Base-by-base conservation (phyloP, 2,329 filamentous ascomycete genomes). In the Colletotrichum agaves region DNA sequence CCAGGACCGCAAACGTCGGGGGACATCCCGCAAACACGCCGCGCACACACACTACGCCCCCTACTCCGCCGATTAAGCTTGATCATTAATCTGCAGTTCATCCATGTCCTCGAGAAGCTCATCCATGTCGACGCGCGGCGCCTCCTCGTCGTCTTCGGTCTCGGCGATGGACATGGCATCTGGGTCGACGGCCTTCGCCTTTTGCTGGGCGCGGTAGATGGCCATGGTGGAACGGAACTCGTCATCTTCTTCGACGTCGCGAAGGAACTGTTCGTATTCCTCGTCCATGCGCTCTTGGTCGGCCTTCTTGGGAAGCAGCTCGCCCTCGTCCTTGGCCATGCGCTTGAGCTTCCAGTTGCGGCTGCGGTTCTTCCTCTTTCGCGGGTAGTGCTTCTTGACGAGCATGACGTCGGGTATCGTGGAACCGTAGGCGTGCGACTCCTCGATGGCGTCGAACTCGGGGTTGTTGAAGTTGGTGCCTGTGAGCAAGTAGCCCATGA, bases 241-340 rank as follows among this genome's bases (percentile, higher is more conserved):
- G 59, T 92, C 87, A 78, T 99, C 96, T 77, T 98, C 94, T 81
- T 99, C 97, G 11, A 99, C 93, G 78, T 99, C 96, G 50, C 92
- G 91, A 84, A 99, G 83, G 88, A 99, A 99, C 88, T 94, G 89
- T 83, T 99, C 96, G 81, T 97, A 99, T 80, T 99, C 96, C 72
- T 91, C 88, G 77, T 98, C 94, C 83, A 97, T 89, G 71, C 90
- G 89, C 67, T 94, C 93, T 76, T 95, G 92, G 77, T 98, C 94
- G 67, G 93, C 85, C 82, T 97, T 93, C 83, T 93, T 91, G 39
- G 93, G 93, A 71, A 94, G 82, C 78, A 97, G 86, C 72, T 98
- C 95, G 72, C 92, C 91, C 77, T 98, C 93, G 71, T 98, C 94
- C 81, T 89, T 91, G 72, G 87, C 87, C 92, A 99, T 95, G 75